Base-by-base conservation (phyloP, 257 asterid genomes). In the Datura wrightii region DNA sequence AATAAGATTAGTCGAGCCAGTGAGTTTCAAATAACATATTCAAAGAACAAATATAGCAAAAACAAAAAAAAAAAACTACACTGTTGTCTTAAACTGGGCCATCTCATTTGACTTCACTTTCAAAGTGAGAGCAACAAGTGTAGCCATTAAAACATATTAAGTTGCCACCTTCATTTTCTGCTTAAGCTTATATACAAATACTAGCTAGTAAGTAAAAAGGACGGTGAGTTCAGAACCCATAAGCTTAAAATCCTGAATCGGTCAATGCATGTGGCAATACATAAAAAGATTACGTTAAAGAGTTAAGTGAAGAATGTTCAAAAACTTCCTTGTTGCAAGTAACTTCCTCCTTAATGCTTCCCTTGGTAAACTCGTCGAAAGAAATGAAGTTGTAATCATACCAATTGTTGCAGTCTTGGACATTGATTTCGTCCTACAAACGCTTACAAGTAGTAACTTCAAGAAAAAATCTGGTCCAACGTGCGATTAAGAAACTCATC, bases 401-500 rank as follows among this genome's bases (percentile, higher is more conserved):
- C 56, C 56, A 46, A 46, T 8, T 70, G 55, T n/a, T 19, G 31
- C 31, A 24, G 31, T 24, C 31, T 24, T 24, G 31, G 31, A 24
- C 31, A 24, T 24, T 24, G 6, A 72, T 44, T 48, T 74, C 81
- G 48, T 48, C 81, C 5, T 74, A 24, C 3, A 5, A 16, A 34
- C 18, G 19, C 60, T 24, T 15, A 5, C n/a, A 18, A 71, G 8
- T 10, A 70, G 54, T 8, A 71, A 18, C 42, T 71, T n/a, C 54
- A 70, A 18, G 55, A 3, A 19, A 50, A 19, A 19, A n/a, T 24
- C 41, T 72, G 18, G 8, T 72, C 58, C 2, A 5, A 48, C 5
- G 24, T 48, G 10, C 60, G 11, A 24, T 3, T 1, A 48, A 83
- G 54, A 65, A 83, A 6, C n/a, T 87, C 85, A 87, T 60, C 88